Conservation (phyloP, 2,329 filamentous ascomycete species). For the Balansia obtecta region DNA sequence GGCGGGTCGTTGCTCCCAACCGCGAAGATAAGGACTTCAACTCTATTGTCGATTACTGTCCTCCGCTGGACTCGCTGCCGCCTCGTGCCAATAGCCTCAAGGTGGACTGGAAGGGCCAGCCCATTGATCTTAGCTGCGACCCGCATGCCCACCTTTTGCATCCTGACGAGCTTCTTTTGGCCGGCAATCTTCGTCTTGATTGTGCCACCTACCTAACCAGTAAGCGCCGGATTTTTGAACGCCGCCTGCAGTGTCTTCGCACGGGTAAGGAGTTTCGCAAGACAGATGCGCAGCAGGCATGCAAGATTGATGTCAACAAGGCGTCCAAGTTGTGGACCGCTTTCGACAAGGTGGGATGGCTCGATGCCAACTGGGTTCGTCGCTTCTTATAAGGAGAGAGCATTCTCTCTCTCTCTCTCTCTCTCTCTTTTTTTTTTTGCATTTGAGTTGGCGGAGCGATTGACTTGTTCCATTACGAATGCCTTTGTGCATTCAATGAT, state of each 20-base stretch:
- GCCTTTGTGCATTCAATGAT: not conserved
- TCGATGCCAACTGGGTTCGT: constrained; percentile 40
- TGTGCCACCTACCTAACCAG: constrained; percentile 83
- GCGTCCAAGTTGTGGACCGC: constrained; percentile 85
- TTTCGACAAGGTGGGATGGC: constrained; percentile 79
- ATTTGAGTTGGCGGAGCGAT: no score
- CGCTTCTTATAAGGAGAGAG: constrained; percentile 16
- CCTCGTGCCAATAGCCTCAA: constrained; percentile 59
- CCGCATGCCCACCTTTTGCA: constrained; percentile 60
- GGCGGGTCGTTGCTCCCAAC: constrained; percentile 47
- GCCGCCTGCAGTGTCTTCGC: constrained; percentile 53
- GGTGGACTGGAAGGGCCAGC: constrained; percentile 76
- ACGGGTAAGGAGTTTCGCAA: constrained; percentile 80
- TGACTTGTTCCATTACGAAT: not conserved
- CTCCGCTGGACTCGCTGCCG: constrained; percentile 53
- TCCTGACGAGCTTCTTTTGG: constrained; percentile 63
- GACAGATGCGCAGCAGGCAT: constrained; percentile 91
- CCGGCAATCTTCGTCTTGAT: constrained; percentile 67
- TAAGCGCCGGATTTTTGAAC: constrained; percentile 83
- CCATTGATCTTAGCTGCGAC: constrained; percentile 64
- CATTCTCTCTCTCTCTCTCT: no score
- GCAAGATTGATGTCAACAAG: constrained; percentile 97
- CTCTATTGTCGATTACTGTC: constrained; percentile 59
- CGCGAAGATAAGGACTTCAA: constrained; percentile 75
- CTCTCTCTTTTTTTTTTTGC: no score